phyloP scores from a whole-genome alignment of 2,329 filamentous ascomycete genomes.

The Fusarium sp. region DNA sequence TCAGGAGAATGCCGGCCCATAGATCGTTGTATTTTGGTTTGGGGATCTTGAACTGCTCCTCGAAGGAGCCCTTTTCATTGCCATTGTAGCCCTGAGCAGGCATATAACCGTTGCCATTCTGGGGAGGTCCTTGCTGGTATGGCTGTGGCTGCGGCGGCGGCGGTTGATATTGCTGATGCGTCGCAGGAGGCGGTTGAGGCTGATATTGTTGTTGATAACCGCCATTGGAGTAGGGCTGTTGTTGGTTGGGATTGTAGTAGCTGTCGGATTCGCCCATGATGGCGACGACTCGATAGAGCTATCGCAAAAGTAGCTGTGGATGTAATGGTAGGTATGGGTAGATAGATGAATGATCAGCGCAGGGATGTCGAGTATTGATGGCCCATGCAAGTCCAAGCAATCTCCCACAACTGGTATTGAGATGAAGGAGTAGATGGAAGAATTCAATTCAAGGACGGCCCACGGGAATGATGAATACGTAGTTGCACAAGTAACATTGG shows the following conservation, averaged over 20 bases:
- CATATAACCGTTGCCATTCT: conserved; percentile 47
- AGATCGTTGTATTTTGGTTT: conserved; percentile 89
- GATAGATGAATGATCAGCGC: conserved; percentile 27
- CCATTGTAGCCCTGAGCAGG: conserved; percentile 50
- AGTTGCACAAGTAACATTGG: background rate
- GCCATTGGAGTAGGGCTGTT: conserved; percentile 35
- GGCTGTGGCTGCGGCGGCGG: conserved; percentile 39
- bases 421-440: background rate
- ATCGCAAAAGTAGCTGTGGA: background rate
- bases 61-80: conserved; percentile 67
- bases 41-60: conserved; percentile 83
- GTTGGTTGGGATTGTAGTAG: conserved; percentile 44
- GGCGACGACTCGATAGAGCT: conserved; percentile 14
- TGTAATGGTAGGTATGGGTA: conserved; percentile 1
- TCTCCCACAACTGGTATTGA: conserved; percentile 1
- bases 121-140: conserved; percentile 45
- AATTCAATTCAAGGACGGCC: background rate
- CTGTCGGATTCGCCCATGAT: conserved; percentile 50
- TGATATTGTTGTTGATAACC: conserved; percentile 42
- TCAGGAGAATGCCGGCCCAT: conserved; percentile 85
- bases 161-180: conserved; percentile 38
- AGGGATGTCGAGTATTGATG: conserved; percentile 16
- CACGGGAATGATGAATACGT: background rate
- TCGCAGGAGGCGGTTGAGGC: conserved; percentile 34
- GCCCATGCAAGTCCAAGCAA: conserved; percentile 6